phyloP scores from a whole-genome alignment of 2,329 filamentous ascomycete species.

The Atkinsonella texensis region DNA sequence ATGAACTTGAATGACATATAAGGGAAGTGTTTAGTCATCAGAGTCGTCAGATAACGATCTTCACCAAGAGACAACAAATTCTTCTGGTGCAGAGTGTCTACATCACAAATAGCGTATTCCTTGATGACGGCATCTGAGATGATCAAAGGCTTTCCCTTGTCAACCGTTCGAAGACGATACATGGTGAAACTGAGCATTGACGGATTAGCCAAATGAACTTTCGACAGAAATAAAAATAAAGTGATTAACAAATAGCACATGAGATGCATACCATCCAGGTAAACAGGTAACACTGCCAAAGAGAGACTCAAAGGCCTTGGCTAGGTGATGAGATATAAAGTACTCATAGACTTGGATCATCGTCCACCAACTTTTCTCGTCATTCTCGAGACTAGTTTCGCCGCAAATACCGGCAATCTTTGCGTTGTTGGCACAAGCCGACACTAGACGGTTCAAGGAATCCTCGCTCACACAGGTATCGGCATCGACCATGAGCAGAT shows the following conservation, averaged over 20 bases:
- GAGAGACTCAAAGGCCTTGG: slow-evolving; percentile 94
- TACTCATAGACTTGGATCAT: slow-evolving; percentile 99
- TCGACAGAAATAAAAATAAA: neutral
- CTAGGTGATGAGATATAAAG: slow-evolving; percentile 93
- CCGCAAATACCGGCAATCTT: slow-evolving; percentile 97
- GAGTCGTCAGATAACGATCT: slow-evolving; percentile 90
- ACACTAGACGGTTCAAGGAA: slow-evolving; percentile 82
- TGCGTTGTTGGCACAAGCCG: slow-evolving; percentile 82
- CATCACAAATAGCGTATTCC: slow-evolving; percentile 78
- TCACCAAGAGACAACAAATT: slow-evolving; percentile 89
- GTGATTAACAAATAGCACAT: neutral
- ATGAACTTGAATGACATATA: slow-evolving; percentile 94
- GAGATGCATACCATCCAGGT: slow-evolving; percentile 76
- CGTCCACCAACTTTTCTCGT: slow-evolving; percentile 92
- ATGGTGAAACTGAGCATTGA: slow-evolving; percentile 73
- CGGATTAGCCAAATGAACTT: slow-evolving; percentile 18
- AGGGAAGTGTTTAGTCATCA: slow-evolving; percentile 98
- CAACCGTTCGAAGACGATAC: slow-evolving; percentile 90
- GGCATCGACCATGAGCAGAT: slow-evolving; percentile 92
- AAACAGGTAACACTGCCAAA: slow-evolving; percentile 98
- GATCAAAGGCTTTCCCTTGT: slow-evolving; percentile 88
- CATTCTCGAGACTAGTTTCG: slow-evolving; percentile 91
- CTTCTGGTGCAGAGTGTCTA: slow-evolving; percentile 95
- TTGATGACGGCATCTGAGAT: slow-evolving; percentile 79
- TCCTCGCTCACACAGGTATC: slow-evolving; percentile 92